phyloP scores from a whole-genome alignment of 2,329 filamentous ascomycete genomes.

The Alternaria longipes region DNA sequence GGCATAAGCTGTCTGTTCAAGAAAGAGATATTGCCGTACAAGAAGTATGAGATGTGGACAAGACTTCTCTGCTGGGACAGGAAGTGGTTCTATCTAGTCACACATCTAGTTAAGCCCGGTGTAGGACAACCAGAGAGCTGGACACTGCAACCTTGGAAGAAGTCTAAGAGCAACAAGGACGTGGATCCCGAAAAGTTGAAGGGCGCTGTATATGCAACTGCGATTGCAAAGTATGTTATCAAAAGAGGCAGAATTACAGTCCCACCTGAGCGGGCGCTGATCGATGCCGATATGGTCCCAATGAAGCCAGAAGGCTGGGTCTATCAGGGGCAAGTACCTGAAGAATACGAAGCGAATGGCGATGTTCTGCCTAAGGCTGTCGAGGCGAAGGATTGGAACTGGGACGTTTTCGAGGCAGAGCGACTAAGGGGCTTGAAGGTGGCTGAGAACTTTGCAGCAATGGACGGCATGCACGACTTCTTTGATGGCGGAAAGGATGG shows the following conservation, averaged over 20 bases:
- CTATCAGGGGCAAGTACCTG: constrained; percentile 23
- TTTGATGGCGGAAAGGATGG: constrained; percentile 56
- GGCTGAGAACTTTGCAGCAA: constrained; percentile 63
- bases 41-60: constrained; percentile 60
- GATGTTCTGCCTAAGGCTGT: constrained; percentile 41
- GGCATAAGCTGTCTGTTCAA: constrained; percentile 60
- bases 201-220: constrained; percentile 60
- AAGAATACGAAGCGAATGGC: constrained; percentile 21
- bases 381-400: constrained; percentile 62
- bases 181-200: constrained; percentile 48
- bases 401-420: constrained; percentile 68
- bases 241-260: constrained; percentile 76
- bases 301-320: constrained; percentile 69
- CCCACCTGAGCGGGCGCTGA: constrained; percentile 78
- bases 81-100: constrained; percentile 62
- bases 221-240: constrained; percentile 60
- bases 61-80: constrained; percentile 59
- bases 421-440: constrained; percentile 63
- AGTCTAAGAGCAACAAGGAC: constrained; percentile 29
- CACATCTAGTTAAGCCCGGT: constrained; percentile 58
- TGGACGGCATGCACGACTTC: constrained; percentile 64
- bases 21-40: constrained; percentile 57
- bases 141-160: constrained; percentile 58
- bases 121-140: constrained; percentile 53
- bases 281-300: constrained; percentile 77